A percentile compares a stretch with the other conserved stretches of the same genome.
Evolutionary conservation across 2,329 filamentous ascomycete genomes (phyloP).

Genomic region (Pseudocercospora pini-densiflorae): DNA sequence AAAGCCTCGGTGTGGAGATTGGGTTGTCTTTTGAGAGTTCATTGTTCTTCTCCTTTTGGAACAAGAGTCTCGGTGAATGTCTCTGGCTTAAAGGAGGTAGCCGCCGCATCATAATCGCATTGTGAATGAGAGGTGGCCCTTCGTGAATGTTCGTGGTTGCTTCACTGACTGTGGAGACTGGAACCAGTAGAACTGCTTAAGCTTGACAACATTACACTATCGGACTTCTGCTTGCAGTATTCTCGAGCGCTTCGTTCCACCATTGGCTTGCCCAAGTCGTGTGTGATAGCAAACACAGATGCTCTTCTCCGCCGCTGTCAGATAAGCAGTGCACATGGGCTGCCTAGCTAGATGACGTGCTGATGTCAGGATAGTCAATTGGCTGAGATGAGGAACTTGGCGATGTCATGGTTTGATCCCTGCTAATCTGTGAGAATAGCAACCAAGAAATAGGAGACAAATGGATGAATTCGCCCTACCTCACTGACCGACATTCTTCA

Average conservation of each 20-base stretch:
- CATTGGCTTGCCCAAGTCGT: neutral
- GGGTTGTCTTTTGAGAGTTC: neutral
- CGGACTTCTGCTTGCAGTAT: neutral
- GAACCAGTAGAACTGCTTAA: neutral
- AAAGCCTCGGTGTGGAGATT: neutral
- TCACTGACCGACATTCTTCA: no score
- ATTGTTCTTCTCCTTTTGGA: conserved; percentile 1
- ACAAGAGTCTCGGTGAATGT: conserved; percentile 1
- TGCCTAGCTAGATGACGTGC: conserved; percentile 6
- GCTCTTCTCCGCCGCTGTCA: neutral
- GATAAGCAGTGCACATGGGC: neutral
- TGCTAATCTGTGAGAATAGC: neutral
- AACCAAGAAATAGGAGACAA: neutral
- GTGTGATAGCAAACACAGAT: neutral
- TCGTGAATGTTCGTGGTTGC: neutral
- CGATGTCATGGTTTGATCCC: neutral
- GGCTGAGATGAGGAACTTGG: neutral
- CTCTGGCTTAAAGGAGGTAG: neutral
- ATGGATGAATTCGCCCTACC: neutral
- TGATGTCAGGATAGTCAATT: neutral
- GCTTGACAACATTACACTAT: neutral
- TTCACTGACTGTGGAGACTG: neutral
- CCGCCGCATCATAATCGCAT: conserved; percentile 1
- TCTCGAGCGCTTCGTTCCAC: neutral
- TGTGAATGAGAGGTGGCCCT: neutral